A percentile compares a stretch with the other conserved stretches of the same genome.
Conservation (phyloP, 164 flowering plant species). For the Liquidambar formosana region DNA sequence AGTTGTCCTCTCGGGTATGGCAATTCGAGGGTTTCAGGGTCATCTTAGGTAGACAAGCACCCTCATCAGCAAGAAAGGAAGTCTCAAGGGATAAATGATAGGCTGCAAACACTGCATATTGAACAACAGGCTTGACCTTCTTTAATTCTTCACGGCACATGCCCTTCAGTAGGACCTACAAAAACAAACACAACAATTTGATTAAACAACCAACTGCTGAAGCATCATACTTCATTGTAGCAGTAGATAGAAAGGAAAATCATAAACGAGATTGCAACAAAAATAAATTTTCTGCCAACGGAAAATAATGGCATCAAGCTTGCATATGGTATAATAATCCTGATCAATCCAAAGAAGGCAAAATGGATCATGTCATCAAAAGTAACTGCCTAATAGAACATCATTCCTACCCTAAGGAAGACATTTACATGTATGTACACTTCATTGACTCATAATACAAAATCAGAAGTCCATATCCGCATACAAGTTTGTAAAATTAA, state of each 20-base stretch:
- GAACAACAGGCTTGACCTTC: conserved; percentile 86
- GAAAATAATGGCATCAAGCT: background rate
- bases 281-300: no score
- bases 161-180: conserved; percentile 82
- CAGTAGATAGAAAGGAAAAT: background rate
- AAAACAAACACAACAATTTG: background rate
- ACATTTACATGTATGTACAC: no score
- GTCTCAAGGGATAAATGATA: conserved; percentile 92
- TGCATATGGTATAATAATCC: background rate
- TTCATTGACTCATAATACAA: background rate
- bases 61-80: conserved; percentile 97
- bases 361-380: background rate
- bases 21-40: conserved; percentile 33
- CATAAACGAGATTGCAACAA: no score
- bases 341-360: background rate
- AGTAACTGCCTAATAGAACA: background rate
- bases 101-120: conserved; percentile 93
- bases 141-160: conserved; percentile 62
- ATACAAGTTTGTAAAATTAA: background rate
- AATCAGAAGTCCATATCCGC: background rate
- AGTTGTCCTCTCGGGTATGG: conserved; percentile 37
- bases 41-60: conserved; percentile 74
- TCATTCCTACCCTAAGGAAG: no score
- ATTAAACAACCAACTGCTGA: background rate
- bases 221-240: background rate